Conservation (phyloP, 2,329 filamentous ascomycete genomes). For the Daldinia eschscholtzii region DNA sequence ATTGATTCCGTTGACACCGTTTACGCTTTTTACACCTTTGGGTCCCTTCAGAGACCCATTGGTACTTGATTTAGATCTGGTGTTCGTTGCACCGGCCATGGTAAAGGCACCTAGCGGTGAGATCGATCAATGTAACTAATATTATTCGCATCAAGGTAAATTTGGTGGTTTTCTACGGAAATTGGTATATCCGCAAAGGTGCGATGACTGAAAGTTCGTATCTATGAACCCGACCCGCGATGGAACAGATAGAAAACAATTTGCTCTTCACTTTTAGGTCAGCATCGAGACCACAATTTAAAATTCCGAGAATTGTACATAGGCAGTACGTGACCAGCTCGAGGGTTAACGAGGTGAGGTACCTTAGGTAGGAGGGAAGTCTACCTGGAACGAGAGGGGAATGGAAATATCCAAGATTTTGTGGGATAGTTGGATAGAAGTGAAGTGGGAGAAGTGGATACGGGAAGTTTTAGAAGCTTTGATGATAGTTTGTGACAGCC, state of each 20-base stretch:
- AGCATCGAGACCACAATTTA: slow-evolving; percentile 27
- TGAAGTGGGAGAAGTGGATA: slow-evolving; percentile 27
- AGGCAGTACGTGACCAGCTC: slow-evolving; percentile 3
- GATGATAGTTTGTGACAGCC: slow-evolving; percentile 23
- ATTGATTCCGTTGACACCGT: slow-evolving; percentile 49
- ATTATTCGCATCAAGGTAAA: slow-evolving; percentile 33
- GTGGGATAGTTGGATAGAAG: slow-evolving; percentile 3
- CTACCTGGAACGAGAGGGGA: neutral
- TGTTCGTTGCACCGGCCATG: slow-evolving; percentile 45
- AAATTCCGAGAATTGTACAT: slow-evolving; percentile 1
- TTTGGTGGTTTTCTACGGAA: slow-evolving; percentile 9
- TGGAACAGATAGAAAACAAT: slow-evolving; percentile 15
- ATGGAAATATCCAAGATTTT: slow-evolving; percentile 8
- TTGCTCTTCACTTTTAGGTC: slow-evolving; percentile 16
- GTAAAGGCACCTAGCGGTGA: slow-evolving; percentile 14
- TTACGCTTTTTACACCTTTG: slow-evolving; percentile 48
- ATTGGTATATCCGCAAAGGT: slow-evolving; percentile 13
- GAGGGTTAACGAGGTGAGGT: slow-evolving; percentile 2
- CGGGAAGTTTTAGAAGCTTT: slow-evolving; percentile 26
- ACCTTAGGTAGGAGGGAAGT: neutral
- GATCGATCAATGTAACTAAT: slow-evolving; percentile 11
- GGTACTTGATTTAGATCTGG: slow-evolving; percentile 45
- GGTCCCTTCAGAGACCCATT: slow-evolving; percentile 56
- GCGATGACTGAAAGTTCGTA: slow-evolving; percentile 10
- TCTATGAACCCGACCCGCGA: slow-evolving; percentile 28